Conservation (phyloP, 257 asterid genomes). For the Solanum bulbocastanum region DNA sequence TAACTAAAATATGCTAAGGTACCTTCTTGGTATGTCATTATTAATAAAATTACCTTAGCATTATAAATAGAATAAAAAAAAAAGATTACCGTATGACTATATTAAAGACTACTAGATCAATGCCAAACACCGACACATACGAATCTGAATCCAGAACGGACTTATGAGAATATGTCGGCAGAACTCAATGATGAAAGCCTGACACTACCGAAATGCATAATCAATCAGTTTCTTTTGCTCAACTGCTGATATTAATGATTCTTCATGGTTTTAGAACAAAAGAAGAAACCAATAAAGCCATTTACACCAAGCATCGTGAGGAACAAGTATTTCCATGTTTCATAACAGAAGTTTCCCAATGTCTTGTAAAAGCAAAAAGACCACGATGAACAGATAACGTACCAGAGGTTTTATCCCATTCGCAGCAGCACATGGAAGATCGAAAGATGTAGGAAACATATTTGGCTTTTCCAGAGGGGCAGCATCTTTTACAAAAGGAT, state of each 20-base stretch:
- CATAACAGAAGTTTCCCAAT: background rate
- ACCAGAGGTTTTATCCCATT: conserved; percentile 50
- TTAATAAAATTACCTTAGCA: background rate
- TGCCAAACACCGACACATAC: background rate
- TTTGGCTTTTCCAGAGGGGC: conserved; percentile 38
- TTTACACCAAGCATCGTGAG: background rate
- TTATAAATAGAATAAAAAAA: background rate
- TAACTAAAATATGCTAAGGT: background rate
- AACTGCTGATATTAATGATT: background rate
- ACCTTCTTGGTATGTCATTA: background rate
- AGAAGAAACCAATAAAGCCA: background rate
- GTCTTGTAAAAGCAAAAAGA: background rate
- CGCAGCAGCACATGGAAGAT: conserved; percentile 32
- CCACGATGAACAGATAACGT: conserved; percentile 5
- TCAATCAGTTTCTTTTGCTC: background rate
- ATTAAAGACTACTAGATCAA: background rate
- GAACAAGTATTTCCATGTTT: background rate
- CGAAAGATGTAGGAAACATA: conserved; percentile 32
- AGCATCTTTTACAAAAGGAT: conserved; percentile 77
- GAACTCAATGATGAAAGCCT: background rate
- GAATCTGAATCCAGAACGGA: background rate
- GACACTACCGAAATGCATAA: background rate
- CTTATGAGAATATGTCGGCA: background rate
- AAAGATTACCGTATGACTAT: background rate
- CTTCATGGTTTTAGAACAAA: background rate